Base-by-base conservation (phyloP, 1,284 basidiomycete species). In the Trichosporon asahii region DNA sequence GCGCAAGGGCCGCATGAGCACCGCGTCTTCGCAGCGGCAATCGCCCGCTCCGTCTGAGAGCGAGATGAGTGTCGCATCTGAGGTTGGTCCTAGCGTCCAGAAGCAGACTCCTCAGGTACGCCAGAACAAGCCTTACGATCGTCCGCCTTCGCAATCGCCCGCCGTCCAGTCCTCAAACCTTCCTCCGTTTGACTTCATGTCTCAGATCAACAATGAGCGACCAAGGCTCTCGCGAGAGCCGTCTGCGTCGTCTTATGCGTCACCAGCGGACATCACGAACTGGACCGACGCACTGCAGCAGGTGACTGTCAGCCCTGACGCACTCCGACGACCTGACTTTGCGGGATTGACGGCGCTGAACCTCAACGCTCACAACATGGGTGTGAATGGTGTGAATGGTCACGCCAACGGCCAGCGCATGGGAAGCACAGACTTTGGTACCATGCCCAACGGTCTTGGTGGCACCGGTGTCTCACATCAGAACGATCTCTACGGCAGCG, bases 1-100 rank as follows among this genome's bases (percentile, higher is more conserved):
- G 29, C 73, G 80, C 64, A 79, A 79, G 72, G 76, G 75, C 14
- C 74, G 78, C 5, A 75, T 76, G 64, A 80, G 77, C 68, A 75
- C 78, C 5, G 77, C 79, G 2, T 82, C 81, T 15, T 79, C 77
- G 1, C 70, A 76, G 29, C 70, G 77, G 12, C 76, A 78, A 46
- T 81, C 79, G 12, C 80, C 82, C 2, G 76, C 76, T 5, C 77
- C 77, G 0, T 81, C 80, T 0, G 81, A 83, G 61, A 79, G 74
- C 40, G 80, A 81, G 25, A 61, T 74, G 68, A 80, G 78, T 44
- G 77, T 81, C 14, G 76, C 80, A 18, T 79, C 79, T 1, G 80
- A 80, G 68, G 79, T 79, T 23, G 81, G 81, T 11, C 79, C 81
- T 0, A 74, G 80, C 18, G 64, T 79, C 12, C 78, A 78, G 64